Evolutionary conservation across 2,329 filamentous ascomycete genomes (phyloP), one percentile per base, ranked within the genome.

Genomic region (Penicillium polonicum): DNA sequence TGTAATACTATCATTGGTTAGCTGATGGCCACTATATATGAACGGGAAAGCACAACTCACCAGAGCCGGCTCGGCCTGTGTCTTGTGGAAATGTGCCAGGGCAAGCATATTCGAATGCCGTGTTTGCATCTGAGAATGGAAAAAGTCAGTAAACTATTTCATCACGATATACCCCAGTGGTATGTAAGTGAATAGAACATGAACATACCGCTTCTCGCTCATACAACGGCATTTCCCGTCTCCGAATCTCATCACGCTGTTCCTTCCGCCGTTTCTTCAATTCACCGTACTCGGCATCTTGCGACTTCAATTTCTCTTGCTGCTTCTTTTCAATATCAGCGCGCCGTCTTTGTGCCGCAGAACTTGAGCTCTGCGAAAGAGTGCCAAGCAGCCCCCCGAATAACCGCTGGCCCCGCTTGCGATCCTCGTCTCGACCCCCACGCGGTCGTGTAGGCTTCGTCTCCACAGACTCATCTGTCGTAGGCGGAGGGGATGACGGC

Each of bases 351-450:
- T 88, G 79, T 61, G 86, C 79, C 81, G 84, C 64, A 78, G 81
- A 78, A 71, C 80, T 83, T 70, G 82, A 83, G 67, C 83, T 87
- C 76, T 93, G 89, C 74, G 88, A 91, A 59, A 96, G 82, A 38
- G 89, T 91, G 72, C 83, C 90, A 59, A 94, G 79, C 56, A 95
- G 78, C 36, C 88, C 90, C 60, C 93, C 92, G 71, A 97, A 97
- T 60, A 97, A 81, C 52, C 93, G 85, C 74, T 90, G 88, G 23
- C 90, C 90, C 38, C 93, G 88, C 72, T 90, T 91, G 74, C 88
- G 91, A 72, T 97, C 93, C 68, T 95, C 89, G 57, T 86, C 79
- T 29, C 80, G 76, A 51, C 82, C 76, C 55, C 72, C 79, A 58
- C 66, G 49, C 9, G 29, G 61, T 27, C 58, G 57, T n/a, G 59